Percentiles rank a stretch among this genome's conserved stretches.
Conservation (phyloP, 140 eudicot genomes). For the Oenanthe javanica region DNA sequence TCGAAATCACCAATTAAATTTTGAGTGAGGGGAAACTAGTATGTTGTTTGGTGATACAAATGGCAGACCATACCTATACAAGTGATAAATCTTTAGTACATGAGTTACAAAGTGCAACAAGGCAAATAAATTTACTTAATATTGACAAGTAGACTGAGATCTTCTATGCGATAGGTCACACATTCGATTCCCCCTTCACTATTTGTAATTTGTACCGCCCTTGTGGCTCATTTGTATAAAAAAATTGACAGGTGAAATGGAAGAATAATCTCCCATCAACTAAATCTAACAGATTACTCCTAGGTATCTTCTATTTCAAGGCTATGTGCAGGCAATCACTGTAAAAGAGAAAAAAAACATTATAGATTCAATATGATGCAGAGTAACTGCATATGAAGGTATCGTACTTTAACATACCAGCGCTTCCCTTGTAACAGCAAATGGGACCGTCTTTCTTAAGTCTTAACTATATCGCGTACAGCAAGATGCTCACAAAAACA, state of each 20-base stretch:
- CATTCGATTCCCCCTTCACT: no score
- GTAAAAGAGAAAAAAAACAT: no score
- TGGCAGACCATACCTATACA: slow-evolving; percentile 79
- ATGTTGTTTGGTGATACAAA: slow-evolving; percentile 78
- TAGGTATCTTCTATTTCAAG: background rate
- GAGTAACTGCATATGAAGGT: background rate
- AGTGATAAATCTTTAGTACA: background rate
- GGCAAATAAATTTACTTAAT: no score
- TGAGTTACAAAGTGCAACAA: background rate
- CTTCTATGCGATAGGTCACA: no score
- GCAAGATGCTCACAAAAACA: background rate
- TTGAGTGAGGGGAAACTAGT: slow-evolving; percentile 29
- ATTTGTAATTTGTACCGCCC: no score
- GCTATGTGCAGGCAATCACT: background rate
- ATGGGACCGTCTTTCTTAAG: background rate
- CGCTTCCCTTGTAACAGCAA: background rate
- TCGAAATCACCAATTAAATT: background rate
- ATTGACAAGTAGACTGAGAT: no score
- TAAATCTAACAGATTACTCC: background rate
- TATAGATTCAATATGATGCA: no score
- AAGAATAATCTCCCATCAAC: background rate
- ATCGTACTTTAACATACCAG: no score
- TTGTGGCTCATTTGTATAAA: no score
- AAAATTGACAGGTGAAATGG: background rate
- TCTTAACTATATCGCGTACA: background rate